A percentile compares a stretch with the other conserved stretches of the same genome.
These are phyloP conservation scores for Fusarium sp. DNA, from an alignment of 2,329 filamentous ascomycete species.

Conservation along the genomic window DNA sequence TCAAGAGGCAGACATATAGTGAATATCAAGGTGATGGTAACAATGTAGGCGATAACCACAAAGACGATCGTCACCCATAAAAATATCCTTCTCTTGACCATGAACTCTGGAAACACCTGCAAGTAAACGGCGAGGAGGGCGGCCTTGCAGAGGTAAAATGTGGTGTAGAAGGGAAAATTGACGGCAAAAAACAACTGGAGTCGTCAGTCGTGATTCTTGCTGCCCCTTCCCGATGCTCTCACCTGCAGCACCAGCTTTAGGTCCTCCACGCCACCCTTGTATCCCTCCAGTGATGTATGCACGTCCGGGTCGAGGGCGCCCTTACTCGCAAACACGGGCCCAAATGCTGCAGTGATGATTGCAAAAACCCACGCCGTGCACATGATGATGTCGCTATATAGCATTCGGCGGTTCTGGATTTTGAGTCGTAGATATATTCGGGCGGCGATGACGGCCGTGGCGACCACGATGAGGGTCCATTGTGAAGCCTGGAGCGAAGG, in stretches of 20 bases:
- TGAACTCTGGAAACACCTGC: conserved; percentile 23
- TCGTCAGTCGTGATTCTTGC: neutral
- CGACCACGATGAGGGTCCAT: conserved; percentile 21
- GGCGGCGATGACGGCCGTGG: conserved; percentile 17
- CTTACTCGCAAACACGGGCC: conserved; percentile 4
- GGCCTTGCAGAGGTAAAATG: conserved; percentile 38
- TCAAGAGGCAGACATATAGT: conserved; percentile 6
- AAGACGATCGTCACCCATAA: conserved; percentile 23
- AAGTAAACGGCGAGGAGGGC: conserved; percentile 29
- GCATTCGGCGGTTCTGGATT: conserved; percentile 24
- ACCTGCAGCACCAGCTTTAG: conserved; percentile 21
- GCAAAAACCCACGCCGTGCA: conserved; percentile 29
- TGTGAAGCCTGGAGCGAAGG: neutral
- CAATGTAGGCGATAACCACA: neutral
- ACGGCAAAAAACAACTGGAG: conserved; percentile 21
- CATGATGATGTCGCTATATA: conserved; percentile 33
- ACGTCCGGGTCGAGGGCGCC: conserved; percentile 28
- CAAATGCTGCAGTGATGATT: conserved; percentile 11
- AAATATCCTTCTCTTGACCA: conserved; percentile 26
- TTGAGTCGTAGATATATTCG: conserved; percentile 30
- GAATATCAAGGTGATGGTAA: conserved; percentile 1
- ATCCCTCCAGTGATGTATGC: conserved; percentile 4
- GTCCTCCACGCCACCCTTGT: neutral
- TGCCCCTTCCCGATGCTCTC: fast-evolving
- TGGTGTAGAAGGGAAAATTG: conserved; percentile 36